Percentiles rank a stretch among this genome's conserved stretches.
These are phyloP conservation scores for Apophysomyces variabilis DNA, from an alignment of 371 early-diverging fungal genomes.

Conservation along the genomic window DNA sequence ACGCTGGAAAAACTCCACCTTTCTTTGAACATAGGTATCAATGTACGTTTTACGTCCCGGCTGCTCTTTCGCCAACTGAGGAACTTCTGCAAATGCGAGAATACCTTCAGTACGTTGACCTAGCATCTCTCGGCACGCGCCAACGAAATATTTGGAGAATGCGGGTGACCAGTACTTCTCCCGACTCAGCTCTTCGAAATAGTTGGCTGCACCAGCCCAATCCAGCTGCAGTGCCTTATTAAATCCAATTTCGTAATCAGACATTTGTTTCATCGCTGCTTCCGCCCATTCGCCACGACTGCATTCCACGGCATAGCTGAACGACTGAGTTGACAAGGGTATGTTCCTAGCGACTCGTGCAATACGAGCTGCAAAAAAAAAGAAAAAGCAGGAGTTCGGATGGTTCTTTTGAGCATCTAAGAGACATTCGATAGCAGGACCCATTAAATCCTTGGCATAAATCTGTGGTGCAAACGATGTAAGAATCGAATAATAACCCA, in stretches of 20 bases:
- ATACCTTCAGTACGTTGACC: conserved; percentile 58
- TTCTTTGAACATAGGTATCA: conserved; percentile 59
- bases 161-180: conserved; percentile 68
- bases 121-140: conserved; percentile 57
- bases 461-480: conserved; percentile 56
- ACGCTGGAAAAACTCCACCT: conserved; percentile 57
- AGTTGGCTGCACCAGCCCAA: conserved; percentile 52
- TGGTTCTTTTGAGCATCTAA: conserved; percentile 57
- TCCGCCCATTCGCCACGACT: conserved; percentile 63
- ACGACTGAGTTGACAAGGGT: conserved; percentile 58
- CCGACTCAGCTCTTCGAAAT: conserved; percentile 53
- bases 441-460: conserved; percentile 43
- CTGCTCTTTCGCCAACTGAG: conserved; percentile 46
- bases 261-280: conserved; percentile 52
- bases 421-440: conserved; percentile 59
- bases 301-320: conserved; percentile 55
- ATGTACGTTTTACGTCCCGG: conserved; percentile 54
- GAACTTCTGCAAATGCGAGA: conserved; percentile 51
- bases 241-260: conserved; percentile 66
- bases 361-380: conserved; percentile 62
- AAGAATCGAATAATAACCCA: conserved; percentile 56
- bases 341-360: conserved; percentile 54
- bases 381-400: conserved; percentile 65
- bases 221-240: conserved; percentile 59
- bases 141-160: conserved; percentile 63